phyloP scores from a whole-genome alignment of 1,139 yeast genomes.

The Suhomyces maxii region DNA sequence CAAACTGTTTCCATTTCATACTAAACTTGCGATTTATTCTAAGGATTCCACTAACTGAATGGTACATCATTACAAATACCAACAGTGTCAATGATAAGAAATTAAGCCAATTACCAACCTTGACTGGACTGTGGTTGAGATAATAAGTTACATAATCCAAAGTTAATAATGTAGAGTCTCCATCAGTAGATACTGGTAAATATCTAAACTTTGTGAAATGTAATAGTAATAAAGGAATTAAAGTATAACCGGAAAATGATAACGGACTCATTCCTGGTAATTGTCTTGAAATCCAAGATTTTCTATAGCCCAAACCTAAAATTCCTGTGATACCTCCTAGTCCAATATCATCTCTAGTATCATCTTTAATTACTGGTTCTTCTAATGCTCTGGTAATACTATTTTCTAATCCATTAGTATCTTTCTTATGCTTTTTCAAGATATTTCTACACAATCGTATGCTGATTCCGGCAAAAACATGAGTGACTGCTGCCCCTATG shows the following conservation, averaged over 20 bases:
- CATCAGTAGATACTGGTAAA: conserved; percentile 55
- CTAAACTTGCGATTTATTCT: conserved; percentile 31
- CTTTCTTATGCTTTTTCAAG: conserved; percentile 12
- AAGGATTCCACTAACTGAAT: conserved; percentile 38
- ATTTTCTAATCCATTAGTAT: neutral
- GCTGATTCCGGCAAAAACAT: conserved; percentile 54
- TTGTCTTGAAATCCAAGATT: conserved; percentile 41
- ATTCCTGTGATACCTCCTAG: conserved; percentile 58
- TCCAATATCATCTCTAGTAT: conserved; percentile 50
- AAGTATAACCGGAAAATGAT: conserved; percentile 59
- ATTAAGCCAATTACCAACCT: conserved; percentile 24
- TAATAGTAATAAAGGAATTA: conserved; percentile 44
- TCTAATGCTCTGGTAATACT: conserved; percentile 5
- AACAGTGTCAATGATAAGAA: conserved; percentile 20
- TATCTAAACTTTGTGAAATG: conserved; percentile 53
- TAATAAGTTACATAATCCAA: conserved; percentile 55
- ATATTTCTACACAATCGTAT: conserved; percentile 30
- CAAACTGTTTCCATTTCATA: conserved; percentile 33
- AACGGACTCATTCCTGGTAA: conserved; percentile 46
- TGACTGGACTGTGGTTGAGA: conserved; percentile 24
- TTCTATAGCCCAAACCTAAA: conserved; percentile 54
- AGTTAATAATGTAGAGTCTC: conserved; percentile 61
- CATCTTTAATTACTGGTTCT: conserved; percentile 22
- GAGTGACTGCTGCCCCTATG: conserved; percentile 48
- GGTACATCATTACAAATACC: conserved; percentile 33